Evolutionary conservation across 352 stramenopile genomes (phyloP), one percentile per base, ranked within the genome.

Genomic region (Globisporangium barbulae): DNA sequence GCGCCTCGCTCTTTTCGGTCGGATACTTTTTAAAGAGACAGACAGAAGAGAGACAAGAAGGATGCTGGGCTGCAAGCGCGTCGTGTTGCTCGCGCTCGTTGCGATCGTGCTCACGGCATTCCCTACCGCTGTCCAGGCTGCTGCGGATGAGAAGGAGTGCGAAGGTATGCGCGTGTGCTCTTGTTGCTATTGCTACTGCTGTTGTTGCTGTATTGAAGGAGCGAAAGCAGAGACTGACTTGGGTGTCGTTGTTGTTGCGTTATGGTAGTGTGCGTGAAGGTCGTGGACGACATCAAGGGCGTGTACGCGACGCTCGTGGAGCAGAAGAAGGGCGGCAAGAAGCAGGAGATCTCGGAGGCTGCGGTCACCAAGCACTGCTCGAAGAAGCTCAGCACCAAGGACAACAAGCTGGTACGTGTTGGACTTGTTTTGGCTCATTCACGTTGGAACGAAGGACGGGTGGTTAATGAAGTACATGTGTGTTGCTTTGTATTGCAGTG

Each of bases 201-300:
- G 35, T 8, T 37, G 33, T 9, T 41, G 9, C 9, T 41, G 35
- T 22, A 60, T 21, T 10, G 42, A 54, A 54, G 31, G 48, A 15
- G 6, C 35, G 15, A 41, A 41, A 19, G 21, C 21, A 2, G 15
- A 37, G 25, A 22, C 48, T 54, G 48, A 54, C 48, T 22, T 21
- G 50, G 25, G 17, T n/a, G 3, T 5, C 25, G 22, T 10, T 65
- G 44, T 41, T 9, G 8, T 17, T 59, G 12, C 33, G 10, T 31
- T 30, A 19, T 42, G 17, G 47, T 58, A 97, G 93, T 98, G 35
- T 98, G 93, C 64, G 73, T 98, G 47, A 96, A 94, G 75, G 89
- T 98, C 35, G 76, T 98, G 25, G 72, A 97, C 54, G 78, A 91
- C 63, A 68, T 98, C 33, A 93, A 96, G 73, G 63, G 44, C 56